Evolutionary conservation across 257 asterid species (phyloP), one percentile per base, ranked within the genome.

Genomic region (Ajuga chamaepitys): DNA sequence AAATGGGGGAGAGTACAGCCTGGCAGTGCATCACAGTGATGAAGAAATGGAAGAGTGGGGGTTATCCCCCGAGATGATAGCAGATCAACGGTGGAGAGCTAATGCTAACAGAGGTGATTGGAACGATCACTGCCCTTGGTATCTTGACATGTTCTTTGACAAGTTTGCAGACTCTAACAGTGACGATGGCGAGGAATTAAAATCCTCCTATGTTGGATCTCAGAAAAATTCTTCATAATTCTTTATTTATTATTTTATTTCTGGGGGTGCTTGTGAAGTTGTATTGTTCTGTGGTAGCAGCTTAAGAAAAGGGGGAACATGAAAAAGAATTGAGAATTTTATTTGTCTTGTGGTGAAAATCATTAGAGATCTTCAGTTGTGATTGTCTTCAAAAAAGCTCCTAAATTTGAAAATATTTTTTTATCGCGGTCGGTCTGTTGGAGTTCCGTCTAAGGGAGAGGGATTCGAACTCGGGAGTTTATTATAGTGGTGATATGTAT

Each of bases 1-100:
- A 16, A 26, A 35, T 0, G 85, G 87, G n/a, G 90, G 90, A 56
- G 90, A 84, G 47, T 84, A 84, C 83, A 84, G 87, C 24, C 74
- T 84, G 1, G 87, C 89, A 3, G 72, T 81, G 51, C 81, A 81
- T 44, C 90, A 84, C 34, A 74, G 70, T 4, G 78, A 77, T 4
- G 74, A 66, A 55, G 75, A 81, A 65, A 63, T 84, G 83, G 65
- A 26, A 26, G 80, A 75, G 62, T 84, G 90, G 90, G 90, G 90
- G 20, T 68, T 84, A 10, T 76, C 90, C 37, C 70, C 83, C 0
- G 83, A 81, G 2, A 84, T 84, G 90, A 73, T 84, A 50, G 78
- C 80, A 4, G 90, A 81, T n/a, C 90, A 84, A 72, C 75, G 62
- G 50, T 81, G 81, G 81, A 70, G 87, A 62, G 87, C 87, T 48